Conservation (phyloP, 148 eudicot genomes). For the Agrostemma githago region DNA sequence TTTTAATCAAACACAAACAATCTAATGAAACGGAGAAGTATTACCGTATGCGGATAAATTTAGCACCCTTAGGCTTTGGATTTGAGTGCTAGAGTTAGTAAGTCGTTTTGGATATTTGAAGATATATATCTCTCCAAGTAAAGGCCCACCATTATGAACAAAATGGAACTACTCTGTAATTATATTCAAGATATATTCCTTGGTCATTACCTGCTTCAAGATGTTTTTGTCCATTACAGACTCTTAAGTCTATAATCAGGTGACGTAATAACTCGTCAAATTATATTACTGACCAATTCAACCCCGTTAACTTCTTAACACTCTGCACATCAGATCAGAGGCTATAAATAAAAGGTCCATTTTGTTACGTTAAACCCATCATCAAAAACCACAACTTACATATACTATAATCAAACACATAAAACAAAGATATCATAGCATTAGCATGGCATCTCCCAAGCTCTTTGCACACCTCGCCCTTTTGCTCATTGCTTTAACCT, state of each 20-base stretch:
- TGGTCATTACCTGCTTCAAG: not conserved
- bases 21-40: too few species aligned
- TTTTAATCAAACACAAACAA: too few species aligned
- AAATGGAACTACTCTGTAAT: too few species aligned
- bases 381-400: not conserved
- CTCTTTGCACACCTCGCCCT: not conserved
- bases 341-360: not conserved
- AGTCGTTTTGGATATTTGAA: too few species aligned
- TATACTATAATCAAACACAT: not conserved
- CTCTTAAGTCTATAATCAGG: not conserved
- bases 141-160: too few species aligned
- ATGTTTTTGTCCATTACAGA: not conserved
- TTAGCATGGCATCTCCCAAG: not conserved
- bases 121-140: too few species aligned
- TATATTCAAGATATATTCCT: not conserved
- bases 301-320: not conserved
- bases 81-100: too few species aligned
- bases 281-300: not conserved
- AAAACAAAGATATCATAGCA: not conserved
- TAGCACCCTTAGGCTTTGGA: too few species aligned
- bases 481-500: not conserved
- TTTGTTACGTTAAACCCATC: not conserved
- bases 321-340: too few species aligned
- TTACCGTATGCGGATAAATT: too few species aligned
- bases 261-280: not conserved